Base-by-base conservation (phyloP, 2,329 filamentous ascomycete species). In the Aspergillus floridensis region DNA sequence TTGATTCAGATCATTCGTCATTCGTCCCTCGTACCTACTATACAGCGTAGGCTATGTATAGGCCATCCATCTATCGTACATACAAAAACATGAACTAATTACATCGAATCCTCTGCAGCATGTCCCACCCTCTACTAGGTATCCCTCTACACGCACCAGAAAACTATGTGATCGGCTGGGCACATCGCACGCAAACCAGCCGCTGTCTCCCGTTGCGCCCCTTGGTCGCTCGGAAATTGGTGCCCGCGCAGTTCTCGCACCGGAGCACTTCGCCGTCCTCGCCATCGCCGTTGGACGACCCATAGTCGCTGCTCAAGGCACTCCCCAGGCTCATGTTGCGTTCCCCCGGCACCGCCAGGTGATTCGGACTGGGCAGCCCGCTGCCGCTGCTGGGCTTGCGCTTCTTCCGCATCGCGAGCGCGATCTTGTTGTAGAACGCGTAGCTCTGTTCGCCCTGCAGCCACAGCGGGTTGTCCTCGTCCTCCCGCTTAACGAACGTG, bases 181-280 rank as follows among this genome's bases (percentile, higher is more conserved):
- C 68, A 57, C 81, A 91, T 49, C 78, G 80, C 38, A 81, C 81
- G 71, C 88, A 91, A n/a, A 87, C 80, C 63, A 90, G 73, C 60
- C 79, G 80, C 69, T 86, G 84, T 55, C 77, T 80, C 47, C 76
- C 79, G 7, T 81, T 81, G 29, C 78, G 80, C 4, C 81, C 76
- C 60, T 82, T 84, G 64, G 82, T 85, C 1, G 84, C 83, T 63
- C 84, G 84, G 65, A 91, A 91, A 60, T 86, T 85, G 21, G 75
- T 81, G 1, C 84, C 81, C 4, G 82, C 81, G 67, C 88, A 91
- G 60, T 80, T 81, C 22, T 78, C 76, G 67, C 88, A 90, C 24
- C 73, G 79, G 64, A 84, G 80, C n/a, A 77, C 77, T 21, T 81
- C 81, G 8, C 77, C 75, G 12, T 78, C 79, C 4, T 80, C 79